A percentile compares a stretch with the other conserved stretches of the same genome.
Conservation (phyloP, 768 basidiomycete genomes). For the Antrodiella citrinella region DNA sequence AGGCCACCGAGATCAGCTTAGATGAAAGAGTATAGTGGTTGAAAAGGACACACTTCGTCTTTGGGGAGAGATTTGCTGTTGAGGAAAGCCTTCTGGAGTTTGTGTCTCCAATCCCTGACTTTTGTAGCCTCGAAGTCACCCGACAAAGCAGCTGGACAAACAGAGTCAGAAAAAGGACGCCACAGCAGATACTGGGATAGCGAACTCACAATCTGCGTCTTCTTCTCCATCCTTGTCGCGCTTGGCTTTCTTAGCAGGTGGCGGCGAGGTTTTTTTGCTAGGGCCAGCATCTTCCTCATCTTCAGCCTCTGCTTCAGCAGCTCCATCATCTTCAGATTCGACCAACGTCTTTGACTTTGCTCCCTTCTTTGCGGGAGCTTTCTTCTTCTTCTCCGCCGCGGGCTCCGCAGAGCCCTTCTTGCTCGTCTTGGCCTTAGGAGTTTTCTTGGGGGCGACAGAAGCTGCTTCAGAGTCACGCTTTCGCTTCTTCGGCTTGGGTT, state of each 20-base stretch:
- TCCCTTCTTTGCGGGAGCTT: slow-evolving; percentile 40
- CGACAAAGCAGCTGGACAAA: slow-evolving; percentile 31
- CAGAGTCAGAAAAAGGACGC: slow-evolving; percentile 4
- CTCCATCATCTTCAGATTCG: slow-evolving; percentile 53
- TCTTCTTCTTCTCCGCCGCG: slow-evolving; percentile 21
- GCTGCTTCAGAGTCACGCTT: slow-evolving; percentile 56
- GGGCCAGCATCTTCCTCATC: slow-evolving; percentile 37
- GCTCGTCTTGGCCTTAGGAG: slow-evolving; percentile 34
- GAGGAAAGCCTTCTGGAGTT: slow-evolving; percentile 81
- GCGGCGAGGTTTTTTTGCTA: slow-evolving; percentile 49
- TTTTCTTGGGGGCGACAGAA: slow-evolving; percentile 22
- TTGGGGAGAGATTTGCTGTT: slow-evolving; percentile 56
- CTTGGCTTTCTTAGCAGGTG: slow-evolving; percentile 58
- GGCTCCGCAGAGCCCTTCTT: slow-evolving; percentile 37
- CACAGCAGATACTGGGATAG: no score
- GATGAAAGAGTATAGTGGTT: neutral
- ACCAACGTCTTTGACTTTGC: slow-evolving; percentile 53
- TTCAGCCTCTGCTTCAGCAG: slow-evolving; percentile 19
- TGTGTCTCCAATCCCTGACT: slow-evolving; percentile 90
- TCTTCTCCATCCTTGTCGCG: slow-evolving; percentile 52
- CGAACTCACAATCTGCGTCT: slow-evolving; percentile 49
- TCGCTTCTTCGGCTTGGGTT: slow-evolving; percentile 42
- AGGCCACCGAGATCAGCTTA: slow-evolving; percentile 1
- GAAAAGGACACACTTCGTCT: slow-evolving; percentile 42
- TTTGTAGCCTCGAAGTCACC: slow-evolving; percentile 58